Evolutionary conservation across 2,329 filamentous ascomycete species (phyloP), one percentile per base, ranked within the genome.

Genomic region (Pyrenochaeta sp.): DNA sequence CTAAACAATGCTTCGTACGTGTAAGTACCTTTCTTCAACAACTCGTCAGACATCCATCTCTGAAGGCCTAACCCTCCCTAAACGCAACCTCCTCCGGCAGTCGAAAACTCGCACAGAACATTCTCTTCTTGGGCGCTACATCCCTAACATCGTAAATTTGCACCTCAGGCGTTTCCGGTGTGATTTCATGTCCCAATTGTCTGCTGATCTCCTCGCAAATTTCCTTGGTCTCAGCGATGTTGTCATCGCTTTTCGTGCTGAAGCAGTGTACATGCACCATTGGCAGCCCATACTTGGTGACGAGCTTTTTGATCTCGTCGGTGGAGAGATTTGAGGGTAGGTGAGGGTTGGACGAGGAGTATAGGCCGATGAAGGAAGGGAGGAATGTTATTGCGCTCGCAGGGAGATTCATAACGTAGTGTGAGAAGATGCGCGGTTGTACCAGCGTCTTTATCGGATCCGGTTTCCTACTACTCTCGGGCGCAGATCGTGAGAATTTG

Each of bases 351-450:
- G 36, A 39, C 3, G 36, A 19, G 5, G 36, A 80, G 74, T 97
- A 98, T 15, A 97, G 78, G 4, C 95, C 94, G 22, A 88, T 86
- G 82, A 93, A 96, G 12, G 83, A 81, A 30, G 86, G 82, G 70
- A 97, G 84, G 75, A 99, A 99, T 57, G 91, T 89, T 59, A 95
- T 89, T 0, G 95, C 94, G 0, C 88, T 91, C 1, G 93, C 95
- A 0, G 95, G 95, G 15, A 99, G 89, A 79, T 99, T 99, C 92
- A 99, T 97, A 65, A 98, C 91, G 76, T 93, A 99, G 81, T 98
- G 95, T n/a, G 88, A 85, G 74, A 98, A 91, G 37, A 89, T 89
- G 2, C 84, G 84, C 2, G 94, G 94, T 45, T 93, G 83, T 10
- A 67, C 53, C 19, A 83, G 57, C 0, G 72, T 79, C 57, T 78